Conservation (phyloP, 1,139 yeast species). For the Yamadazyma dushanensis region DNA sequence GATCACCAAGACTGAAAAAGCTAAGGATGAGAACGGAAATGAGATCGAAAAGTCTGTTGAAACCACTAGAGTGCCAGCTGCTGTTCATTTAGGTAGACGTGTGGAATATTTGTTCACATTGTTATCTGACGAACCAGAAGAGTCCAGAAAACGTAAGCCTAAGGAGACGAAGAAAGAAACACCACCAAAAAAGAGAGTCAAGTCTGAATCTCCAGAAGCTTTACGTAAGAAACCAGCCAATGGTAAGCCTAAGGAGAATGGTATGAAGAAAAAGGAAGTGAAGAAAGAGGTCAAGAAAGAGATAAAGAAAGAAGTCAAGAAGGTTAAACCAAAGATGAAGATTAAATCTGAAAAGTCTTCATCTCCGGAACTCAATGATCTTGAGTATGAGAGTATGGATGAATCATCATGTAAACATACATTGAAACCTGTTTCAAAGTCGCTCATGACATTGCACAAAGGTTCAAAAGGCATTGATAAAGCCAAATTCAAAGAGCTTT, state of each 20-base stretch:
- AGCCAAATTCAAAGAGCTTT: constrained; percentile 76
- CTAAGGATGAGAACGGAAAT: constrained; percentile 11
- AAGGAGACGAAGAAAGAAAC: constrained; percentile 12
- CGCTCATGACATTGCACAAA: constrained; percentile 70
- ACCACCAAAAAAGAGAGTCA: constrained; percentile 11
- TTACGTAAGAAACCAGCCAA: constrained; percentile 7
- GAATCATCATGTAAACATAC: constrained; percentile 65
- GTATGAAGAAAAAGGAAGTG: constrained; percentile 3
- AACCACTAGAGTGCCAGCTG: constrained; percentile 69
- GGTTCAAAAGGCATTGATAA: constrained; percentile 84
- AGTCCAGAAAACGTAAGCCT: constrained; percentile 14
- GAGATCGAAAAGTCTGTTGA: constrained; percentile 11
- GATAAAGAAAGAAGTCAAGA: too few relatives aligned
- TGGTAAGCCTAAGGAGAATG: constrained; percentile 6
- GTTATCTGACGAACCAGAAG: constrained; percentile 38
- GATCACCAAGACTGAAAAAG: constrained; percentile 13
- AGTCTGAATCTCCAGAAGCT: constrained; percentile 13
- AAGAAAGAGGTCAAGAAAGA: constrained; percentile 5
- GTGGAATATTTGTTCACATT: constrained; percentile 81
- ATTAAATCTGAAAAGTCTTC: constrained; percentile 19
- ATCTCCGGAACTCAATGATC: constrained; percentile 21
- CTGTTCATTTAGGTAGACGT: constrained; percentile 92
- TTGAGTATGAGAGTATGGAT: constrained; percentile 82
- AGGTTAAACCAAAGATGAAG: constrained; percentile 10
- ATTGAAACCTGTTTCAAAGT: constrained; percentile 72